Conservation (phyloP, 495 filamentous ascomycete species). For the Penicillium canescens region DNA sequence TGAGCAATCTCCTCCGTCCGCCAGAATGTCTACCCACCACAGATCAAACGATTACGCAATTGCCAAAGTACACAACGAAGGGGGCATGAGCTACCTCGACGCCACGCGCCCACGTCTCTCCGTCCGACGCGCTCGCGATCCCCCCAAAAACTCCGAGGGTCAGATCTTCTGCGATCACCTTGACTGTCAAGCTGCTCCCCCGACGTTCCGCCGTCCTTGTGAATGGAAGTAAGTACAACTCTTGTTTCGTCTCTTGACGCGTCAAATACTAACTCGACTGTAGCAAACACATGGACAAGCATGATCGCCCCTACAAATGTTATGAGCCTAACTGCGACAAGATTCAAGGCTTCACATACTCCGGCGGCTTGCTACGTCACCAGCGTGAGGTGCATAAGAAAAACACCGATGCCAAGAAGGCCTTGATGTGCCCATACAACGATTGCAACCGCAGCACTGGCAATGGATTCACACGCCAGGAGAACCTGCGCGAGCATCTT, state of each 20-base stretch:
- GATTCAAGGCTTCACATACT: slow-evolving; percentile 90
- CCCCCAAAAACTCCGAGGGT: slow-evolving; percentile 64
- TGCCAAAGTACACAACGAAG: slow-evolving; percentile 45
- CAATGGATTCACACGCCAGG: slow-evolving; percentile 79
- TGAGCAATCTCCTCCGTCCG: slow-evolving; percentile 30
- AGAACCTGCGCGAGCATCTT: slow-evolving; percentile 90
- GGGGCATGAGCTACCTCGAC: slow-evolving; percentile 38
- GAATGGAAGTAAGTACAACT: slow-evolving; percentile 79
- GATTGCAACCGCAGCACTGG: slow-evolving; percentile 87
- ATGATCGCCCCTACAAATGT: slow-evolving; percentile 89
- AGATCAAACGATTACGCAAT: slow-evolving; percentile 3
- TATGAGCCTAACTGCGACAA: slow-evolving; percentile 75
- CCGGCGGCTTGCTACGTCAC: slow-evolving; percentile 82
- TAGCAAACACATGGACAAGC: slow-evolving; percentile 97
- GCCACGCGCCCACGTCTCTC: slow-evolving; percentile 46
- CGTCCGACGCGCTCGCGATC: slow-evolving; percentile 53
- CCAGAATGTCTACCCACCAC: too few relatives aligned
- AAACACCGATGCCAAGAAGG: slow-evolving; percentile 79
- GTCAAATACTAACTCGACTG: slow-evolving; percentile 18
- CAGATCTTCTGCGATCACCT: slow-evolving; percentile 68
- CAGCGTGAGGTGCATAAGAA: slow-evolving; percentile 89
- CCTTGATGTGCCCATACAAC: slow-evolving; percentile 75
- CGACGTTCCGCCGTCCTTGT: slow-evolving; percentile 76
- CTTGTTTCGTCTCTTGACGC: background rate
- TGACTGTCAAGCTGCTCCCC: slow-evolving; percentile 55